Percentiles rank a stretch among this genome's conserved stretches.
Conservation (phyloP, 805 yeast species). For the Barnettozyma salicaria region DNA sequence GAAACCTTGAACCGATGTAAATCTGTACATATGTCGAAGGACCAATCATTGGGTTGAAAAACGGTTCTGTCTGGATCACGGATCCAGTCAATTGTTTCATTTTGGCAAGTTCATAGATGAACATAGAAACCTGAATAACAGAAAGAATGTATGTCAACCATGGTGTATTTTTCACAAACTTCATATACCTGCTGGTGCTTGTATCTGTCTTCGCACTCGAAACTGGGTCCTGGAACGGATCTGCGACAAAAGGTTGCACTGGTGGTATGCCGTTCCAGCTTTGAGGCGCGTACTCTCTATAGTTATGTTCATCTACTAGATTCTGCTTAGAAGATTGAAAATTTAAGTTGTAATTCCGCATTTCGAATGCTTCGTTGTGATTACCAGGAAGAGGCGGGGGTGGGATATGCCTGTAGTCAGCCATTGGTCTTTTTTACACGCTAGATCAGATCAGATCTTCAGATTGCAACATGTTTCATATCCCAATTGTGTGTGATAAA, state of each 20-base stretch:
- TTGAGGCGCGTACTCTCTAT: background rate
- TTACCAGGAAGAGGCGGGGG: constrained; percentile 1
- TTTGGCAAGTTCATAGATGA: constrained; percentile 52
- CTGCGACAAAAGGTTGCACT: constrained; percentile 1
- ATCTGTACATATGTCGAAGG: constrained; percentile 64
- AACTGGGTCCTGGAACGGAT: constrained; percentile 3
- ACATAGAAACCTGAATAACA: constrained; percentile 45
- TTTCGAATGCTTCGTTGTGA: background rate
- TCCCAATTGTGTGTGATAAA: too few species aligned
- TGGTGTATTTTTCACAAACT: constrained; percentile 7
- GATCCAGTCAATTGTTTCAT: constrained; percentile 58
- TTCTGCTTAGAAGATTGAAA: background rate
- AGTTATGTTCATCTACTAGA: background rate
- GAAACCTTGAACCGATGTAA: constrained; percentile 64
- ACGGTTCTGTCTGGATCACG: constrained; percentile 62
- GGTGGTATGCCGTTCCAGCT: too few species aligned
- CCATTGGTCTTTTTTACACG: too few species aligned
- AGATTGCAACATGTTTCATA: too few species aligned
- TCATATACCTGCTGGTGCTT: background rate
- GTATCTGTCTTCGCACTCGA: background rate
- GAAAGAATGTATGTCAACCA: constrained; percentile 25
- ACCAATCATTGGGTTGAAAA: constrained; percentile 74
- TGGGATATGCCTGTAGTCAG: too few species aligned
- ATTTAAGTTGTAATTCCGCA: background rate
- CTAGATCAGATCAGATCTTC: too few species aligned